Evolutionary conservation across 2,329 filamentous ascomycete genomes (phyloP).

Genomic region (Curvularia spicifera): DNA sequence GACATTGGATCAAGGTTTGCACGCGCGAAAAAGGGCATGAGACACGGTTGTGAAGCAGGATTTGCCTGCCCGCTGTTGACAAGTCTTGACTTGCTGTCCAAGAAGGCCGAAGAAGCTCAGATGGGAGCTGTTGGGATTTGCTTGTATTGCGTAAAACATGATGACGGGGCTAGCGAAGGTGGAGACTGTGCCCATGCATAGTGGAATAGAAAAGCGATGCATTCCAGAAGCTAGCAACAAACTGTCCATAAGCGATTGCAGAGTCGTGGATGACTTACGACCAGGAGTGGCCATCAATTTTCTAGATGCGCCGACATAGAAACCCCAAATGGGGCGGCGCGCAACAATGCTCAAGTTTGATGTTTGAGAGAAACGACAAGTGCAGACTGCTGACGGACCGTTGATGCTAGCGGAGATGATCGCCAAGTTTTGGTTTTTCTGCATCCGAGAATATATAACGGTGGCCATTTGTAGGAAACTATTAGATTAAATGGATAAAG

Average conservation of each 20-base stretch:
- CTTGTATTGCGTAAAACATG: neutral
- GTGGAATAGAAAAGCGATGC: neutral
- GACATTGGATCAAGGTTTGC: conserved; percentile 2
- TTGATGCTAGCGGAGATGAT: too few species aligned
- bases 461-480: too few species aligned
- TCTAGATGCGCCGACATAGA: too few species aligned
- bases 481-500: too few species aligned
- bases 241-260: neutral
- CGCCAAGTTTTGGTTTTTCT: too few species aligned
- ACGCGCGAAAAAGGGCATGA: conserved; percentile 3
- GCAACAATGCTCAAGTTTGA: too few species aligned
- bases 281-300: too few species aligned
- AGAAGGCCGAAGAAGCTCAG: neutral
- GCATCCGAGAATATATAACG: too few species aligned
- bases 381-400: too few species aligned
- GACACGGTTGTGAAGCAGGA: conserved; percentile 6
- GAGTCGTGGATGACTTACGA: neutral
- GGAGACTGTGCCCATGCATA: conserved; percentile 1
- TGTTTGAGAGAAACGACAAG: too few species aligned
- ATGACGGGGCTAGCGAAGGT: conserved; percentile 2
- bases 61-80: neutral
- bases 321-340: too few species aligned
- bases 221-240: conserved; percentile 1
- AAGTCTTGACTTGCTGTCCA: conserved; percentile 1
- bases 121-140: conserved; percentile 3